These are phyloP conservation scores for Dactylonectria estremocensis DNA, from an alignment of 2,329 filamentous ascomycete genomes.

Conservation along the genomic window DNA sequence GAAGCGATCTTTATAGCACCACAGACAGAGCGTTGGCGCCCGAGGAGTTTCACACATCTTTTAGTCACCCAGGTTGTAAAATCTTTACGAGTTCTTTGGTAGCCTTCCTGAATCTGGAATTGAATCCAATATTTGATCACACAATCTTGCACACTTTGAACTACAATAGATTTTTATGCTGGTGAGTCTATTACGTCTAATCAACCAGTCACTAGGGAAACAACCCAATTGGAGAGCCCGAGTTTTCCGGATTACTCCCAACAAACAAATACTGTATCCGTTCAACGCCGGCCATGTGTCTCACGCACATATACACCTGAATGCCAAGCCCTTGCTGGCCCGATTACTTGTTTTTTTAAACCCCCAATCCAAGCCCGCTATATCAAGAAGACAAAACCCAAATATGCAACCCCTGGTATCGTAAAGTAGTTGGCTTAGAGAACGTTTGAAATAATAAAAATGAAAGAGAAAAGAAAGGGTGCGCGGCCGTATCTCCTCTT, in stretches of 20 bases:
- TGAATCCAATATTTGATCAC: not conserved
- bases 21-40: constrained; percentile 40
- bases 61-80: not conserved
- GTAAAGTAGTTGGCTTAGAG: constrained; percentile 36
- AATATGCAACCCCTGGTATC: constrained; percentile 48
- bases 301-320: constrained; percentile 30
- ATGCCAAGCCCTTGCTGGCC: constrained; percentile 28
- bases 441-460: constrained; percentile 34
- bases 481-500: constrained; percentile 1
- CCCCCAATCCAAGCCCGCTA: constrained; percentile 29
- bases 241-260: constrained; percentile 31
- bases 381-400: constrained; percentile 20
- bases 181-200: constrained; percentile 23
- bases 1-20: constrained; percentile 29
- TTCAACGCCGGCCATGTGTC: constrained; percentile 33
- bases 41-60: constrained; percentile 15
- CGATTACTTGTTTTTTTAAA: constrained; percentile 37
- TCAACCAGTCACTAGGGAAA: constrained; percentile 5
- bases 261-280: constrained; percentile 24
- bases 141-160: not conserved
- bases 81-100: not conserved
- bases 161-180: constrained; percentile 14
- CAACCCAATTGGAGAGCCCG: constrained; percentile 6
- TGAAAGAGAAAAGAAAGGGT: constrained; percentile 32
- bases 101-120: not conserved